Conservation (phyloP, 495 filamentous ascomycete genomes). For the Halenospora varia region DNA sequence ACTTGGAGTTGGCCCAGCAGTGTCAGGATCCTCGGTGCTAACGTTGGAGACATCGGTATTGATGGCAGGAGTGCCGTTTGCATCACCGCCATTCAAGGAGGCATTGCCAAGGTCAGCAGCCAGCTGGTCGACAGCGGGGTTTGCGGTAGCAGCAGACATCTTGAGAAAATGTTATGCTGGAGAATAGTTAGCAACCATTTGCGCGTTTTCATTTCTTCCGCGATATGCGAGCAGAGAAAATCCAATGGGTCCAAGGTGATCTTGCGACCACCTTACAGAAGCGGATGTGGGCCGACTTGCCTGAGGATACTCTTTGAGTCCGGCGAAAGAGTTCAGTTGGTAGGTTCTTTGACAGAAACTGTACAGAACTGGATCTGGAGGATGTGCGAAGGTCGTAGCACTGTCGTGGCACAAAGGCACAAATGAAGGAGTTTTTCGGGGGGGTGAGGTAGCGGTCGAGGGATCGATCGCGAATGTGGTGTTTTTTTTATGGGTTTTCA, state of each 20-base stretch:
- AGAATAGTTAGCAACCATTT: slow-evolving; percentile 11
- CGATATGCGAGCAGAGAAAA: not conserved
- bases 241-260: slow-evolving; percentile 5
- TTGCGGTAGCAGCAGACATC: slow-evolving; percentile 61
- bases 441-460: slow-evolving; percentile 26
- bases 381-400: slow-evolving; percentile 18
- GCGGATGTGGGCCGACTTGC: not conserved
- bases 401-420: slow-evolving; percentile 8
- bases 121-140: slow-evolving; percentile 68
- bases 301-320: slow-evolving; percentile 11
- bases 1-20: slow-evolving; percentile 63
- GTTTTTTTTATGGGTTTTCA: slow-evolving; percentile 38
- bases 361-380: slow-evolving; percentile 12
- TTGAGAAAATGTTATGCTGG: slow-evolving; percentile 24
- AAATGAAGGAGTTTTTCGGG: slow-evolving; percentile 20
- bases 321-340: slow-evolving; percentile 7
- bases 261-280: not conserved
- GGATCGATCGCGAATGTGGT: slow-evolving; percentile 23
- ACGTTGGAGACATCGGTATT: slow-evolving; percentile 61
- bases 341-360: slow-evolving; percentile 8
- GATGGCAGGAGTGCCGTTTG: slow-evolving; percentile 56
- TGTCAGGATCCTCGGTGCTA: slow-evolving; percentile 48
- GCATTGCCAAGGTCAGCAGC: slow-evolving; percentile 57
- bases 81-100: slow-evolving; percentile 57
- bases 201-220: no score